Percentiles rank a stretch among this genome's conserved stretches.
Conservation (phyloP, 1,284 basidiomycete species). For the Apiotrichum gracile region DNA sequence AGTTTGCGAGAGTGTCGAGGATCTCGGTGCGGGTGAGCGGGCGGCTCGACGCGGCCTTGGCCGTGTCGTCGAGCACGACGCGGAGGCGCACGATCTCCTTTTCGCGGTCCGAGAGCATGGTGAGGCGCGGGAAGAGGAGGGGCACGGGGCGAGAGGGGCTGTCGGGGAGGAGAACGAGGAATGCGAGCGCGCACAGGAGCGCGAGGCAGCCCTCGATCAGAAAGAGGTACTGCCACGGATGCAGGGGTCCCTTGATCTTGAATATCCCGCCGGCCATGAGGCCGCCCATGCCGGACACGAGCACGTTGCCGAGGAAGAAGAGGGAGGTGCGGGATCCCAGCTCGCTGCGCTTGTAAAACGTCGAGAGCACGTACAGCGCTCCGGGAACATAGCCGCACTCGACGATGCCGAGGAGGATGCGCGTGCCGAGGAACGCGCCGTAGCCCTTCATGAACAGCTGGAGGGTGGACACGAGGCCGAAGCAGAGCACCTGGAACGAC, state of each 20-base stretch:
- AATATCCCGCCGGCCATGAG: slow-evolving; percentile 18
- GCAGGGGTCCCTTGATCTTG: slow-evolving; percentile 3
- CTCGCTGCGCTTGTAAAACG: slow-evolving; percentile 24
- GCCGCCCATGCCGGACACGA: slow-evolving; percentile 15
- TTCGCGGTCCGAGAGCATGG: slow-evolving; percentile 26
- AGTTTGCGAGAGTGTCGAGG: slow-evolving; percentile 21
- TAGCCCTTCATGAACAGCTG: slow-evolving; percentile 24
- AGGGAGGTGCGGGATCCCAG: slow-evolving; percentile 17
- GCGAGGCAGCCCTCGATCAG: slow-evolving; percentile 24
- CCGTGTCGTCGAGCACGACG: slow-evolving; percentile 26
- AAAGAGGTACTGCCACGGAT: slow-evolving; percentile 7
- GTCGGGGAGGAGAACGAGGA: slow-evolving; percentile 23
- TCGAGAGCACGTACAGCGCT: slow-evolving; percentile 15
- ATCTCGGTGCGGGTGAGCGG: slow-evolving; percentile 17
- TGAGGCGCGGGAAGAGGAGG: slow-evolving; percentile 18
- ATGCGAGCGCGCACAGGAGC: slow-evolving; percentile 15
- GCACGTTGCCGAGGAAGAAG: slow-evolving; percentile 22
- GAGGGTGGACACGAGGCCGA: slow-evolving; percentile 26
- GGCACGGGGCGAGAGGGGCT: slow-evolving; percentile 17
- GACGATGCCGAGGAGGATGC: slow-evolving; percentile 22
- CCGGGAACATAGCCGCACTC: slow-evolving; percentile 24
- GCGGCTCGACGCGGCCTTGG: slow-evolving; percentile 13
- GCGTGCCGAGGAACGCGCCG: slow-evolving; percentile 21
- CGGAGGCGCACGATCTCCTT: slow-evolving; percentile 27
- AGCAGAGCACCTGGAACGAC: slow-evolving; percentile 25